phyloP scores from a whole-genome alignment of 345 rosid species.

The Capsella bursapastoris region DNA sequence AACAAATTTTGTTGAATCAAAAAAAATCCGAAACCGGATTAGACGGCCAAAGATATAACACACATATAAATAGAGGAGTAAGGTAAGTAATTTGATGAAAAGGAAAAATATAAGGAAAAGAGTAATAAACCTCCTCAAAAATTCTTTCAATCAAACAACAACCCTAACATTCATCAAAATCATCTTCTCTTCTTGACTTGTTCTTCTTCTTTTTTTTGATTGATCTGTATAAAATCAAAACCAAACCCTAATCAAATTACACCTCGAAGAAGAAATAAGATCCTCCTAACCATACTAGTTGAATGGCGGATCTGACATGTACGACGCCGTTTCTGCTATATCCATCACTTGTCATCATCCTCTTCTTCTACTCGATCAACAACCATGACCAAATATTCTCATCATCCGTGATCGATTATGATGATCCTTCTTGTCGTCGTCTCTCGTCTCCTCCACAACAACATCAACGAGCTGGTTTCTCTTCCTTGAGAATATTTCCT shows the following conservation, averaged over 20 bases:
- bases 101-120: background rate
- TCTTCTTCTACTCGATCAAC: constrained; percentile 52
- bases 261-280: background rate
- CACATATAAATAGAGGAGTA: constrained; percentile 29
- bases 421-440: constrained; percentile 36
- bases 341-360: constrained; percentile 53
- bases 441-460: constrained; percentile 22
- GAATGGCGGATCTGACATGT: constrained; percentile 59
- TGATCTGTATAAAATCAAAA: background rate
- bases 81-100: background rate
- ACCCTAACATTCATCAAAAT: constrained; percentile 29
- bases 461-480: constrained; percentile 17
- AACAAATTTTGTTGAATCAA: background rate
- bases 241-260: constrained; percentile 16
- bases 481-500: constrained; percentile 30
- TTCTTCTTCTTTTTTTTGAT: background rate
- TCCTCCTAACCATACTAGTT: background rate
- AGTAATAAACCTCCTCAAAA: constrained; percentile 9
- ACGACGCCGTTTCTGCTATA: constrained; percentile 48
- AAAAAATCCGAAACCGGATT: constrained; percentile 25
- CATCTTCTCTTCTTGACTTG: constrained; percentile 17
- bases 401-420: constrained; percentile 3
- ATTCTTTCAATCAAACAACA: constrained; percentile 27
- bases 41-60: constrained; percentile 18
- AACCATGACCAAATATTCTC: constrained; percentile 40